Conservation (phyloP, 371 early-diverging fungal species). For the Haplosporangium sp. region DNA sequence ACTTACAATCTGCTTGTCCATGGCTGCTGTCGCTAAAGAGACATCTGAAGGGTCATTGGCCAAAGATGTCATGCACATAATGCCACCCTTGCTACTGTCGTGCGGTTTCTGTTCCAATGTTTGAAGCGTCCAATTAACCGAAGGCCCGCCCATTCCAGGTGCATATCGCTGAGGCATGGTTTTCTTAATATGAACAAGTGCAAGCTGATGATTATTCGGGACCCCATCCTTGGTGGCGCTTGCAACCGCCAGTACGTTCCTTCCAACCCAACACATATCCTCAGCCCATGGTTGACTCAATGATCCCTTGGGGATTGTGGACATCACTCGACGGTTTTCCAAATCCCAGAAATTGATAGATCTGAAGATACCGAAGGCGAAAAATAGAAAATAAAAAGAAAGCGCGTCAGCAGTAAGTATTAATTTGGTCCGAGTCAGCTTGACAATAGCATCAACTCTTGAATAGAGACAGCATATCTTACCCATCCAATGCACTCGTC, state of each 20-base stretch:
- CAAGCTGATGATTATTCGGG: constrained; percentile 20
- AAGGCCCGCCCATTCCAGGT: background rate
- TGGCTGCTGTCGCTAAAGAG: constrained; percentile 32
- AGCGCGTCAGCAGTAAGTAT: background rate
- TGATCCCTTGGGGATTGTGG: constrained; percentile 20
- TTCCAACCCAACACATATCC: constrained; percentile 50
- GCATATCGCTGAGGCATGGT: constrained; percentile 1
- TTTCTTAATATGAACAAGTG: constrained; percentile 27
- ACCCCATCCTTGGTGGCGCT: constrained; percentile 33
- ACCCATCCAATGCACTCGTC: constrained; percentile 21
- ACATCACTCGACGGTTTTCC: constrained; percentile 12
- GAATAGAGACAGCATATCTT: background rate
- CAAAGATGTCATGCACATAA: constrained; percentile 29
- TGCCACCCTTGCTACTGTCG: constrained; percentile 32
- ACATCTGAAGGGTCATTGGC: constrained; percentile 11
- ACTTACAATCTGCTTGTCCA: constrained; percentile 49
- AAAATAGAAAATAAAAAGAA: background rate
- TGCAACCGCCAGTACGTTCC: constrained; percentile 36
- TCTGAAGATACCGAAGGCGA: constrained; percentile 3
- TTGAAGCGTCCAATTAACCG: constrained; percentile 24
- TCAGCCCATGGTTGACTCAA: constrained; percentile 46
- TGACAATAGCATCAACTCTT: background rate
- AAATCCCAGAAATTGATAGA: constrained; percentile 47
- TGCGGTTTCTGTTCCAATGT: constrained; percentile 24
- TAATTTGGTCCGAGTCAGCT: constrained; percentile 1